Evolutionary conservation across 1,139 yeast species (phyloP).

Genomic region (Hansenula lynferdii): DNA sequence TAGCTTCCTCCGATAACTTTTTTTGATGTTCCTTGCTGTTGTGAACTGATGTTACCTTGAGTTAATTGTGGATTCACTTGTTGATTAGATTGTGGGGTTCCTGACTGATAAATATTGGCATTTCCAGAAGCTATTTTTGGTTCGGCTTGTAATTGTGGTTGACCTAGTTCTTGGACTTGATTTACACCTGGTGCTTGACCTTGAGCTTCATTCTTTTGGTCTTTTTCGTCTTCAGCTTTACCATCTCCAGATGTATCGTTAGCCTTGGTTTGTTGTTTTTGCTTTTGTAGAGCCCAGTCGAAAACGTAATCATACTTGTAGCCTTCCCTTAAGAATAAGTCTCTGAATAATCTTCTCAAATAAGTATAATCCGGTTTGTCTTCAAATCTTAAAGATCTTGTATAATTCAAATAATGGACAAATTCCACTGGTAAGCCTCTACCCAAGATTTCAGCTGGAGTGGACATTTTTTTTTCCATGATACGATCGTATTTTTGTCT

Average conservation of each 20-base stretch:
- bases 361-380: slow-evolving; percentile 95
- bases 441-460: slow-evolving; percentile 84
- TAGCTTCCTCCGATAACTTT: no score
- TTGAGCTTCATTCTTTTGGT: slow-evolving; percentile 2
- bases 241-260: slow-evolving; percentile 14
- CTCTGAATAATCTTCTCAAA: slow-evolving; percentile 85
- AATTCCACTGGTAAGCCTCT: slow-evolving; percentile 92
- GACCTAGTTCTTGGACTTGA: slow-evolving; percentile 6
- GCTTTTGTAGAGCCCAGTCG: slow-evolving; percentile 94
- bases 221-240: slow-evolving; percentile 7
- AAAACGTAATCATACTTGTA: slow-evolving; percentile 92
- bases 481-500: slow-evolving; percentile 96
- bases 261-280: slow-evolving; percentile 50
- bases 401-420: slow-evolving; percentile 81
- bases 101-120: no score
- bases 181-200: no score
- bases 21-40: no score
- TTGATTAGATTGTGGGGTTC: no score
- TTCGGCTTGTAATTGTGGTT: no score
- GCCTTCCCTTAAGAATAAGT: slow-evolving; percentile 81
- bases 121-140: no score
- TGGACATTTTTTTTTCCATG: slow-evolving; percentile 93
- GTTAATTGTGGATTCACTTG: no score
- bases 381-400: slow-evolving; percentile 87
- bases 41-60: no score